Evolutionary conservation across 805 yeast genomes (phyloP).

Genomic region (Blastobotrys terrestris): DNA sequence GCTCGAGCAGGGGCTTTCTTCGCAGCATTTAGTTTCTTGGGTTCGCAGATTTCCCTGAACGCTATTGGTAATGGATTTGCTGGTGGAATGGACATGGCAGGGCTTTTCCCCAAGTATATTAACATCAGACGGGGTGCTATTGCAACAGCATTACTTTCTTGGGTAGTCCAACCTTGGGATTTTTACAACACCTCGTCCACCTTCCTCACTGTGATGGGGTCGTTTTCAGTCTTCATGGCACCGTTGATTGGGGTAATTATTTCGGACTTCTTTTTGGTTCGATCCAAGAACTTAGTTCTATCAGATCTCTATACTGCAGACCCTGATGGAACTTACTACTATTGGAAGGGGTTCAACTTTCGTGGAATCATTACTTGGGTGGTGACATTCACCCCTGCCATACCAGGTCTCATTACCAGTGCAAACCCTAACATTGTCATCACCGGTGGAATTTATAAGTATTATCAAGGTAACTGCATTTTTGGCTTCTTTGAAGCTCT

Average conservation of each 20-base stretch:
- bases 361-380: constrained; percentile 37
- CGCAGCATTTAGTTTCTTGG: constrained; percentile 24
- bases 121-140: constrained; percentile 40
- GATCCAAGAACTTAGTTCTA: constrained; percentile 36
- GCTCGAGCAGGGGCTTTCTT: constrained; percentile 47
- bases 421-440: constrained; percentile 28
- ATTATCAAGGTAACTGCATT: constrained; percentile 40
- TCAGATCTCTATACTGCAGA: constrained; percentile 35
- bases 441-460: constrained; percentile 35
- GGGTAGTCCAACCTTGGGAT: constrained; percentile 36
- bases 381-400: constrained; percentile 11
- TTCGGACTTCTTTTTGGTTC: constrained; percentile 37
- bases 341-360: constrained; percentile 39
- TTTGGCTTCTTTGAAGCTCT: constrained; percentile 33
- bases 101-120: constrained; percentile 39
- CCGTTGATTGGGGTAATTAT: constrained; percentile 36
- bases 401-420: constrained; percentile 31
- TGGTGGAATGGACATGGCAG: constrained; percentile 48
- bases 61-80: constrained; percentile 36
- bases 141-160: constrained; percentile 25
- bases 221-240: constrained; percentile 35
- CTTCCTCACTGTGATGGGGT: constrained; percentile 33
- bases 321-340: constrained; percentile 37
- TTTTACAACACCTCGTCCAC: constrained; percentile 33
- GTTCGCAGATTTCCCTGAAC: constrained; percentile 11